Base-by-base conservation (phyloP, 768 basidiomycete genomes). In the Rhizopogon vulgaris region DNA sequence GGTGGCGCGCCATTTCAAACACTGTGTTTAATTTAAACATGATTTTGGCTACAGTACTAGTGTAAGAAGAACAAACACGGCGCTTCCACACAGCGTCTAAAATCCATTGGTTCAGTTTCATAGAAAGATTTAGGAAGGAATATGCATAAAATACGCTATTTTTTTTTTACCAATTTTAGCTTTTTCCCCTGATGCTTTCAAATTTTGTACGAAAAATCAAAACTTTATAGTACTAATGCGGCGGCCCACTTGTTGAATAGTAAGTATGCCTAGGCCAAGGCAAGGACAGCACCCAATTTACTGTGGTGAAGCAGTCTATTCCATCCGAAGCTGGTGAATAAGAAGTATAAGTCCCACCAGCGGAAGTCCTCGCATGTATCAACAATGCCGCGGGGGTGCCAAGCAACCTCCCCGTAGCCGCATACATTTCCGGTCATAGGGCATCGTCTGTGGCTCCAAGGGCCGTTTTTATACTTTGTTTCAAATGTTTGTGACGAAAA, bases 281-380 rank as follows among this genome's bases (percentile, higher is more conserved):
- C 34, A 14, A n/a, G n/a, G n/a, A n/a, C n/a, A n/a, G 34, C 34
- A 36, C 12, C 12, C 28, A 28, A 4, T 14, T 36, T 12, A 14
- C 14, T 36, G 28, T 36, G 12, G 34, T 36, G 34, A 5, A 36
- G 34, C 34, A 36, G 34, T 36, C 4, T 36, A 18, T 39, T 22
- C 17, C 38, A 39, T 22, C 11, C 18, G 4, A n/a, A n/a, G n/a
- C n/a, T n/a, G n/a, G n/a, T n/a, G 5, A 36, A 12, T 5, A 59
- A 53, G 25, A 54, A 54, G 48, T 59, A 54, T n/a, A 53, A 53
- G 38, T 59, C 58, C 14, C 58, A 59, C 28, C 39, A 56, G 12
- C 38, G 37, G 17, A 27, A 27, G 46, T 48, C n/a, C 28, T 51
- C 15, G 14, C 40, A 41, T 25, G 12, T 4, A 12, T 41, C 14